These are phyloP conservation scores for Ricinus communis DNA, from an alignment of 345 rosid species.

Conservation along the genomic window DNA sequence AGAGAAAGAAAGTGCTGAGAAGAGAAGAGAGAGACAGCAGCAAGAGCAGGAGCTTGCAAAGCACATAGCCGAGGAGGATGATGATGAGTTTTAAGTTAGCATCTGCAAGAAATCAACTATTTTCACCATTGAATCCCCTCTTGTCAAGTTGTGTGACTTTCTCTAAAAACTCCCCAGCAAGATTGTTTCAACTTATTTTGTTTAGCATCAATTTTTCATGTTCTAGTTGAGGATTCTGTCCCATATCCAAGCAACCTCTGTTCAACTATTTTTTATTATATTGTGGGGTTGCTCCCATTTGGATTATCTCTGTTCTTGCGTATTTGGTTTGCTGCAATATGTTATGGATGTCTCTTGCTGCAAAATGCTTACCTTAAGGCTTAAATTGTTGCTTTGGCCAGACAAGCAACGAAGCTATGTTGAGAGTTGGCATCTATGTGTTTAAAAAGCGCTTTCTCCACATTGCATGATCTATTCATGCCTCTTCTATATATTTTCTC, in stretches of 20 bases:
- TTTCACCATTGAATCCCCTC: conserved; percentile 2
- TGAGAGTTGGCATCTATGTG: too few relatives aligned
- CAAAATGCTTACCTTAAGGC: neutral
- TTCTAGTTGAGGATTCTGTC: conserved; percentile 3
- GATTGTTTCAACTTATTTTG: neutral
- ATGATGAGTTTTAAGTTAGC: conserved; percentile 58
- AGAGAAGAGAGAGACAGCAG: conserved; percentile 81
- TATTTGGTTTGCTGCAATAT: neutral
- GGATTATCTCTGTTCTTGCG: neutral
- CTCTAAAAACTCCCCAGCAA: neutral
- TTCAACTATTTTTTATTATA: neutral
- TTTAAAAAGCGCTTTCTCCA: too few relatives aligned
- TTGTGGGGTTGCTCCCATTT: neutral
- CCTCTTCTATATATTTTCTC: too few relatives aligned
- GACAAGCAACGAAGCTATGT: too few relatives aligned
- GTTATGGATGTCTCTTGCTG: neutral
- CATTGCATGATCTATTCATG: too few relatives aligned
- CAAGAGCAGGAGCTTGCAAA: conserved; percentile 88
- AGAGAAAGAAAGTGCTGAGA: conserved; percentile 83
- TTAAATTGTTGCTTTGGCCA: neutral
- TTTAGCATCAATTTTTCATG: neutral
- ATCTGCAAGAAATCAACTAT: neutral
- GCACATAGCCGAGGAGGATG: conserved; percentile 88
- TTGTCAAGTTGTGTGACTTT: conserved; percentile 5
- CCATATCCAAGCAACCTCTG: neutral